Evolutionary conservation across 306 rosid species (phyloP), one percentile per base, ranked within the genome.

Genomic region (Prunus davidiana): DNA sequence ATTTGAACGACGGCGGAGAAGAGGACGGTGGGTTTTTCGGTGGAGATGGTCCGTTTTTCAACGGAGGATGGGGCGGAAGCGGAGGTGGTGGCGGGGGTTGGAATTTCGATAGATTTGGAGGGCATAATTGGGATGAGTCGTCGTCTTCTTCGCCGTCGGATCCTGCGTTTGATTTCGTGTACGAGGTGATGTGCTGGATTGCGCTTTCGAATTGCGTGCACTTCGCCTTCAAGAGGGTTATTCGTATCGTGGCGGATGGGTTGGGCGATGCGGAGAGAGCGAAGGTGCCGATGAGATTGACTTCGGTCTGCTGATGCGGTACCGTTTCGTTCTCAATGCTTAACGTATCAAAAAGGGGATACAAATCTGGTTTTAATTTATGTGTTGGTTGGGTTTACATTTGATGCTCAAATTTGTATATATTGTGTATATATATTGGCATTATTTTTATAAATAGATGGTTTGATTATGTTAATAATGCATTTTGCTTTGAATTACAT

Each of bases 111-210:
- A 50, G 90, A 24, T 94, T 83, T 62, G 98, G 96, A 30, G 96
- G 91, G 41, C 65, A 82, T 58, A 76, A 58, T 82, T 90, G 93
- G 93, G 96, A 92, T 27, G 96, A 89, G 64, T 74, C 85, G 0
- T 83, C 92, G 5, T 81, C 95, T 3, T 80, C 84, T 3, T 91
- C 97, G 6, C 55, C 84, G 73, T 82, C 89, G 7, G 96, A 89
- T 61, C 95, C 97, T 16, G 96, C 97, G 3, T 85, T 90, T 27
- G 89, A 92, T 84, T 94, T 94, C 64, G 89, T 94, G 64, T 94
- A 91, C 80, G 90, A 90, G 84, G 96, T 90, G 80, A 75, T 94
- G 25, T 89, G 88, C 15, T 92, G 97, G 97, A 92, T 94, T 46
- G 88, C 88, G 80, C 91, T 94, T 0, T 89, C 92, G 74, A 92